A percentile compares a stretch with the other conserved stretches of the same genome.
phyloP scores from a whole-genome alignment of 305 asterid genomes.

The Fraxinus sp. region DNA sequence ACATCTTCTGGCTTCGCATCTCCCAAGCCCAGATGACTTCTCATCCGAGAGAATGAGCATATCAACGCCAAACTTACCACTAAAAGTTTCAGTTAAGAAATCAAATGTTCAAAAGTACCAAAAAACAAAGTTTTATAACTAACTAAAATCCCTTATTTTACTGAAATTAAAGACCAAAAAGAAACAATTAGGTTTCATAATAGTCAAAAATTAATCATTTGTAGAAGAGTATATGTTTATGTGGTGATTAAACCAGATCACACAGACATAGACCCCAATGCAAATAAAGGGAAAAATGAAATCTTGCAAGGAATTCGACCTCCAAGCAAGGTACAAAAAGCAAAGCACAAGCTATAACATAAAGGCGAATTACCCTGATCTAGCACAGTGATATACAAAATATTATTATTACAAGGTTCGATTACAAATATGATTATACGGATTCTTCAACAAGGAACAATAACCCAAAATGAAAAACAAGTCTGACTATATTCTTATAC shows the following conservation, averaged over 20 bases:
- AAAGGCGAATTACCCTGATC: background rate
- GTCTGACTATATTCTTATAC: conserved; percentile 25
- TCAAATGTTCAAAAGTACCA: background rate
- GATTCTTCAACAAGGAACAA: background rate
- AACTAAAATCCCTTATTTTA: background rate
- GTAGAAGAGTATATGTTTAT: background rate
- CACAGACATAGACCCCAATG: background rate
- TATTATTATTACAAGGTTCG: background rate
- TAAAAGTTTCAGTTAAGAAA: conserved; percentile 55
- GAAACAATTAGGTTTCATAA: background rate
- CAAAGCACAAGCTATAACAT: background rate
- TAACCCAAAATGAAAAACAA: background rate
- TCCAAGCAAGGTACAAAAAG: background rate
- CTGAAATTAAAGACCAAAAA: background rate
- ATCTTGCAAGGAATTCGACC: background rate
- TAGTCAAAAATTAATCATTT: background rate
- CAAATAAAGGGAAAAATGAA: background rate
- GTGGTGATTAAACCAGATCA: background rate
- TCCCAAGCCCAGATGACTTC: conserved; percentile 70
- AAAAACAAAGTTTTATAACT: background rate
- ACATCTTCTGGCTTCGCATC: conserved; percentile 72
- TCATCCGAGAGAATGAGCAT: conserved; percentile 85
- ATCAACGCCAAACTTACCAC: conserved; percentile 85
- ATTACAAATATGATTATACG: background rate
- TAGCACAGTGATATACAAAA: background rate